Conservation (phyloP, 1,284 basidiomycete species). For the Kalmanozyma brasiliensis region DNA sequence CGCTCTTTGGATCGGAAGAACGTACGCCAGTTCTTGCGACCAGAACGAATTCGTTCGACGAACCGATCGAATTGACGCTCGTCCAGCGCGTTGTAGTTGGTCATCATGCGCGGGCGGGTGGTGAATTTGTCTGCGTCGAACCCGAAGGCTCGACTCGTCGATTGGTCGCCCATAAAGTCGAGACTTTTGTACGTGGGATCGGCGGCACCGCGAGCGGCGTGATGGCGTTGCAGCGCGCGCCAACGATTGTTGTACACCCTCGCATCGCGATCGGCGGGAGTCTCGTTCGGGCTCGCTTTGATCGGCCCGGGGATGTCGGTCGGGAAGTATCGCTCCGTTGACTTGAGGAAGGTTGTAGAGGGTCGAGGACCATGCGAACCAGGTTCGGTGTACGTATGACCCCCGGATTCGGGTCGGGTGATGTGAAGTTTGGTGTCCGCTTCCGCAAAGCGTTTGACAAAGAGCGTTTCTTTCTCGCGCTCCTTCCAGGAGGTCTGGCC, state of each 20-base stretch:
- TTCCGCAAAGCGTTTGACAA: constrained; percentile 58
- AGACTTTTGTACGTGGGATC: constrained; percentile 42
- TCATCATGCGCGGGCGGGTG: constrained; percentile 48
- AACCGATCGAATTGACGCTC: constrained; percentile 56
- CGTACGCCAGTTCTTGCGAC: constrained; percentile 29
- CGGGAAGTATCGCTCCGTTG: constrained; percentile 46
- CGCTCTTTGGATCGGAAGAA: constrained; percentile 41
- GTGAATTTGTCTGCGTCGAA: constrained; percentile 46
- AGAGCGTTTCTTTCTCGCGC: constrained; percentile 55
- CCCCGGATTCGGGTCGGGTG: constrained; percentile 16
- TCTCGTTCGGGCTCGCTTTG: constrained; percentile 30
- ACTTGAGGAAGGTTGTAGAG: constrained; percentile 34
- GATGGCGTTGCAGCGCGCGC: constrained; percentile 39
- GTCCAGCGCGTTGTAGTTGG: constrained; percentile 58
- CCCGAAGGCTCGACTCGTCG: constrained; percentile 31
- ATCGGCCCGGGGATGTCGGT: constrained; percentile 37
- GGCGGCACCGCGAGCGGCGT: constrained; percentile 37
- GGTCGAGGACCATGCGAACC: constrained; percentile 42
- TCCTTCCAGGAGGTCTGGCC: constrained; percentile 61
- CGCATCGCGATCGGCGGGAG: constrained; percentile 20
- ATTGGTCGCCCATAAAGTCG: constrained; percentile 46
- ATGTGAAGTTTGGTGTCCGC: constrained; percentile 51
- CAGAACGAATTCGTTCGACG: constrained; percentile 39
- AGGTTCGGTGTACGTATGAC: constrained; percentile 17
- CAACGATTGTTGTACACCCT: constrained; percentile 39